Conservation (phyloP, 306 rosid species). For the Begonia fuchsioides region DNA sequence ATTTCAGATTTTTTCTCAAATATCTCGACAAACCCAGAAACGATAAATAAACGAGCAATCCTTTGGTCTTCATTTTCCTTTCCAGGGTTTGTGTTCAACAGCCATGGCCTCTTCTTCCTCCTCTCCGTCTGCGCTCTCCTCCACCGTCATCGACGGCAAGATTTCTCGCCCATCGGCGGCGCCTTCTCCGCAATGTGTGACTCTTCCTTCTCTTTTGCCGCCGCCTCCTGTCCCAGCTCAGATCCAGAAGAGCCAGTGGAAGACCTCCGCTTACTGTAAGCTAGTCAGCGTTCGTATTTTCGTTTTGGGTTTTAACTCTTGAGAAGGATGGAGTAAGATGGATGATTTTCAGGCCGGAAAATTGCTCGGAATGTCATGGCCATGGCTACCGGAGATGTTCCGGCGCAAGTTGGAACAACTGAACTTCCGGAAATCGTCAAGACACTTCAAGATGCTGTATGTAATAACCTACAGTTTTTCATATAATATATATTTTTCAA, state of each 20-base stretch:
- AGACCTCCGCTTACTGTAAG: slow-evolving; percentile 58
- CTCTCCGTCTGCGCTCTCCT: slow-evolving; percentile 53
- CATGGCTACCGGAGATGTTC: slow-evolving; percentile 92
- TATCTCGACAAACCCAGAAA: too few species aligned
- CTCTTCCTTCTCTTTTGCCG: slow-evolving; percentile 55
- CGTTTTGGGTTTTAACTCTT: too few species aligned
- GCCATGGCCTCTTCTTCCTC: slow-evolving; percentile 63
- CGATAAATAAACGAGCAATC: too few species aligned
- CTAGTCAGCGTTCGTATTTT: neutral
- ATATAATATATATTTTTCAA: too few species aligned
- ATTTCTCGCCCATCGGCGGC: slow-evolving; percentile 34
- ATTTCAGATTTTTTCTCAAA: too few species aligned
- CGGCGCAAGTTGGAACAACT: slow-evolving; percentile 44
- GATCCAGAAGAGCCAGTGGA: slow-evolving; percentile 32
- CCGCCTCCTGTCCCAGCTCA: slow-evolving; percentile 38
- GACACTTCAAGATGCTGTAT: slow-evolving; percentile 50
- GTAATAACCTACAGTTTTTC: neutral
- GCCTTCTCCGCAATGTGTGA: slow-evolving; percentile 58
- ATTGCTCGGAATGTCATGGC: slow-evolving; percentile 61
- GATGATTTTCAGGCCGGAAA: slow-evolving; percentile 39
- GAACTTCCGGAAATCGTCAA: slow-evolving; percentile 64
- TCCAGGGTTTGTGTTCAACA: neutral
- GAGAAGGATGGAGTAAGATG: neutral
- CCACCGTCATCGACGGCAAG: slow-evolving; percentile 52
- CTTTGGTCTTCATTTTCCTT: too few species aligned